phyloP scores from a whole-genome alignment of 2,329 filamentous ascomycete species.

The Ophiognomonia clavigignenti-juglandacearum region DNA sequence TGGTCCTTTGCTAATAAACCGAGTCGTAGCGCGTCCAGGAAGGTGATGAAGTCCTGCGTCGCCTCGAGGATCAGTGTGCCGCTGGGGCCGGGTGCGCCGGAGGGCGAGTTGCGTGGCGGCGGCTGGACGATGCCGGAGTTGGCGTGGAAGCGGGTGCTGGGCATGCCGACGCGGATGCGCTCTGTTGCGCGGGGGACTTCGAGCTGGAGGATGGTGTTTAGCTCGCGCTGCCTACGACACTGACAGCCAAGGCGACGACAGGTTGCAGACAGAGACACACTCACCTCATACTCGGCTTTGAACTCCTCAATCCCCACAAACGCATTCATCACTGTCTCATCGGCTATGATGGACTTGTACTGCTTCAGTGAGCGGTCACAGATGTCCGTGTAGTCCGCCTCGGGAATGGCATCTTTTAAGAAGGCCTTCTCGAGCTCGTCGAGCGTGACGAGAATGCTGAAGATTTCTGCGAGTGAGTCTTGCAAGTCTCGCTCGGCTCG shows the following conservation, averaged over 20 bases:
- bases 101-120: conserved; percentile 29
- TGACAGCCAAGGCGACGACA: too few species aligned
- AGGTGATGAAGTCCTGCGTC: conserved; percentile 97
- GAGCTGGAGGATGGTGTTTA: conserved; percentile 52
- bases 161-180: conserved; percentile 85
- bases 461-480: conserved; percentile 93
- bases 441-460: conserved; percentile 93
- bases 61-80: conserved; percentile 76
- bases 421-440: conserved; percentile 97
- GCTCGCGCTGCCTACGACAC: too few species aligned
- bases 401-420: conserved; percentile 87
- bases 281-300: conserved; percentile 85
- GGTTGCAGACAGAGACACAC: conserved; percentile 28
- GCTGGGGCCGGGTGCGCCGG: conserved; percentile 39
- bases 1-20: conserved; percentile 93
- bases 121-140: conserved; percentile 40
- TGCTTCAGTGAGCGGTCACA: conserved; percentile 92
- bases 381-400: conserved; percentile 91
- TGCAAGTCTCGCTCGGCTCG: conserved; percentile 87
- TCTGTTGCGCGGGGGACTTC: conserved; percentile 94
- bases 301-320: conserved; percentile 89
- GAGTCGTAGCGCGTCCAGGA: conserved; percentile 89
- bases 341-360: conserved; percentile 89
- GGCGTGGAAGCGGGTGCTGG: conserved; percentile 68
- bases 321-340: conserved; percentile 83